Evolutionary conservation across 2,329 filamentous ascomycete genomes (phyloP).

Genomic region (Aspergillus glaucus): DNA sequence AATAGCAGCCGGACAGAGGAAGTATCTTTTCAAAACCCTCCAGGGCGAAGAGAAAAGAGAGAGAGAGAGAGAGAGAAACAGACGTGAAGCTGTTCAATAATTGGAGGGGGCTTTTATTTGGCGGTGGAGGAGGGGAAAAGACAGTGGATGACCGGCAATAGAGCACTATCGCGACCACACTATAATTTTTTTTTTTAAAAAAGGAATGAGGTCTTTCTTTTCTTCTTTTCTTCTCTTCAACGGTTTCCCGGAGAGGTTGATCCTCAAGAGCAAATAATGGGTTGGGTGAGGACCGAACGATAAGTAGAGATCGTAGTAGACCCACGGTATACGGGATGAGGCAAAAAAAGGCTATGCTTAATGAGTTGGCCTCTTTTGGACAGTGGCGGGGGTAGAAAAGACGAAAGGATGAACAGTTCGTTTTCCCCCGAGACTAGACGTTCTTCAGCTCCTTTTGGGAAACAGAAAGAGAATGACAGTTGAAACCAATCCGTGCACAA

Average conservation of each 20-base stretch:
- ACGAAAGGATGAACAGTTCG: background rate
- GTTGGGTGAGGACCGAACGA: no score
- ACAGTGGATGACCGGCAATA: background rate
- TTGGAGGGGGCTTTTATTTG: background rate
- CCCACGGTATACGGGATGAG: background rate
- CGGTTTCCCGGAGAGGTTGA: no score
- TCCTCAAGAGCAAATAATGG: no score
- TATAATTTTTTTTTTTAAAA: background rate
- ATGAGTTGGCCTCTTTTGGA: background rate
- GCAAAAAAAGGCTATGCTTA: background rate
- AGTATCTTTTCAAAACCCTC: no score
- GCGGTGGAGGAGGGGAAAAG: background rate
- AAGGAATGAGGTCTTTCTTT: background rate
- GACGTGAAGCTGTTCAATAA: background rate
- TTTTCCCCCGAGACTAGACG: background rate
- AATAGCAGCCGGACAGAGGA: background rate
- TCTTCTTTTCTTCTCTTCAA: background rate
- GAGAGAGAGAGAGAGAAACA: no score
- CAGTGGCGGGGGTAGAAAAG: background rate
- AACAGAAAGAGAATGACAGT: background rate
- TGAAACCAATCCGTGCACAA: conserved; percentile 10
- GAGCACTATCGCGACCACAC: background rate
- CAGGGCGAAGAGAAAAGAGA: no score
- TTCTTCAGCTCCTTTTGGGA: background rate
- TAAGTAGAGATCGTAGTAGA: background rate